Evolutionary conservation across 1,284 basidiomycete species (phyloP), one percentile per base, ranked within the genome.

Genomic region (Malassezia pachydermatis): DNA sequence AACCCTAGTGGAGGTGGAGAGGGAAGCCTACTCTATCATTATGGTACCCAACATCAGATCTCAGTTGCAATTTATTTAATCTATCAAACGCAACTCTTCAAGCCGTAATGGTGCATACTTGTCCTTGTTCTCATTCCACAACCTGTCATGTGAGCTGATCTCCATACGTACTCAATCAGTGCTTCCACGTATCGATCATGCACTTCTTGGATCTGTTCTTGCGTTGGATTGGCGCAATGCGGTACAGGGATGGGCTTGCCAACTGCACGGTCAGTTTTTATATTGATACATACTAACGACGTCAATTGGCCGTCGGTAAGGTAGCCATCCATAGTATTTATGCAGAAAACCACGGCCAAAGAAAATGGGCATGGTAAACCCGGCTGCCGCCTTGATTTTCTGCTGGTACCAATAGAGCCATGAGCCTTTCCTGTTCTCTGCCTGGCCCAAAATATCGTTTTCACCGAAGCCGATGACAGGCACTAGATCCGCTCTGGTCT

Each of bases 371-470:
- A 98, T 74, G 0, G 92, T 99, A 69, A 96, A 99, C 0, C 92
- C 94, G 65, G 96, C 95, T 32, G 86, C 1, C 0, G 45, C 38
- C 55, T 68, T 65, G 33, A 68, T 55, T n/a, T 52, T 45, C 34
- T 65, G 66, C 54, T 68, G 66, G 20, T 65, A 16, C 20, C 46
- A 25, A 74, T 88, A 86, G 28, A 96, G 75, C n/a, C 81, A 81
- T 0, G 90, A 94, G 0, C 90, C 90, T 62, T 83, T 84, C 62
- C 88, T 82, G 69, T 95, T 98, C 1, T 88, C 83, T 79, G 96
- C 84, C 76, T 98, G 92, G 58, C 89, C 79, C 64, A 88, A 98
- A 45, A 98, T 92, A 84, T 98, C 92, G 72, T 98, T 98, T 76
- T 98, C 92, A 16, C 92, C 92, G 64, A 98, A 98, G 1, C 87